Conservation (phyloP, 192 early-diverging fungal species). For the Linderina pennispora region DNA sequence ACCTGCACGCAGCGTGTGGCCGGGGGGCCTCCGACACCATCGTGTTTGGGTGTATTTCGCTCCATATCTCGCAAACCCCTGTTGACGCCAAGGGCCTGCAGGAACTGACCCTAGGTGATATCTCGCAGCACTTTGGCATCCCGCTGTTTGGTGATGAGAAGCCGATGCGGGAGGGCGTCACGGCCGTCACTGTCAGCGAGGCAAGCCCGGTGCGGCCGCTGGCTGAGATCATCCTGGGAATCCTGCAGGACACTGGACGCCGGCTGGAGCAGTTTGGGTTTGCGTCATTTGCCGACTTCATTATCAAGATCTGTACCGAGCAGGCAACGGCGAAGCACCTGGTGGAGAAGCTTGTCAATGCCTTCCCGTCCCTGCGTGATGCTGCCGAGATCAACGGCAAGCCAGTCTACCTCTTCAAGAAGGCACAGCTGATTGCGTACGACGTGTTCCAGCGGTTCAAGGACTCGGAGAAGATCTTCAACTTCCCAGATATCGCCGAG, state of each 20-base stretch:
- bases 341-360: constrained; percentile 52
- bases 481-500: constrained; percentile 57
- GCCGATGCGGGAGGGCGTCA: constrained; percentile 27
- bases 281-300: constrained; percentile 61
- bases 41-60: constrained; percentile 73
- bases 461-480: constrained; percentile 49
- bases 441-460: constrained; percentile 59
- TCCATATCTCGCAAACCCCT: constrained; percentile 65
- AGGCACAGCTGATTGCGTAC: constrained; percentile 66
- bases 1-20: constrained; percentile 56
- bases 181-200: constrained; percentile 59
- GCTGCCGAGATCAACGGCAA: constrained; percentile 43
- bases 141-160: constrained; percentile 63
- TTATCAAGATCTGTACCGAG: constrained; percentile 55
- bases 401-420: constrained; percentile 67
- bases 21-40: constrained; percentile 74
- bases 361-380: constrained; percentile 71
- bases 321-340: constrained; percentile 49
- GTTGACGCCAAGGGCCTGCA: constrained; percentile 56
- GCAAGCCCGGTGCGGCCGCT: constrained; percentile 55
- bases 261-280: constrained; percentile 57
- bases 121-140: constrained; percentile 65
- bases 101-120: constrained; percentile 53
- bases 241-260: constrained; percentile 65
- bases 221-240: constrained; percentile 56